A percentile compares a stretch with the other conserved stretches of the same genome.
Evolutionary conservation across 495 filamentous ascomycete genomes (phyloP).

Genomic region (Penicillium manginii): DNA sequence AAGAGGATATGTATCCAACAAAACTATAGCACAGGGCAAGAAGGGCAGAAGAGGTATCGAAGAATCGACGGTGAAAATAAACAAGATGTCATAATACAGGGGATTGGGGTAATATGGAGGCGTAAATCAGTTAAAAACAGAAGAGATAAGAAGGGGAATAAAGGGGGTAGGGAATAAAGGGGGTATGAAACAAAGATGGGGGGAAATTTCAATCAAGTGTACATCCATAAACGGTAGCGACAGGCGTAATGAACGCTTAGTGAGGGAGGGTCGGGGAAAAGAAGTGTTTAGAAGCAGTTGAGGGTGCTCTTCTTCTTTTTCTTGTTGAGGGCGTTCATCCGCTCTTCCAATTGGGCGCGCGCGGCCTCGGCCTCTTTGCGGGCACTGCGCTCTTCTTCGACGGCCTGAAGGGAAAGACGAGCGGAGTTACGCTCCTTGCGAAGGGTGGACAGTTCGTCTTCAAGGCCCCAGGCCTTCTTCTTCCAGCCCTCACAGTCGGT

Average conservation of each 20-base stretch:
- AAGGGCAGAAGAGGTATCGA: slow-evolving; percentile 36
- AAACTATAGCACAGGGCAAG: slow-evolving; percentile 14
- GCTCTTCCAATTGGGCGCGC: slow-evolving; percentile 83
- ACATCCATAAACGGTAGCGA: slow-evolving; percentile 23
- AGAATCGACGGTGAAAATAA: slow-evolving; percentile 23
- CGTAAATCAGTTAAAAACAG: slow-evolving; percentile 10
- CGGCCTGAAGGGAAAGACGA: slow-evolving; percentile 84
- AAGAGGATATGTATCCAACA: slow-evolving; percentile 13
- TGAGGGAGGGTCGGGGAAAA: background rate
- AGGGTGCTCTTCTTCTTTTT: slow-evolving; percentile 96
- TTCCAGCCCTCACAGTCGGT: slow-evolving; percentile 86
- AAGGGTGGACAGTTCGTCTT: slow-evolving; percentile 76
- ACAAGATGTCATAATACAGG: slow-evolving; percentile 56
- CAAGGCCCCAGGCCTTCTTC: slow-evolving; percentile 75
- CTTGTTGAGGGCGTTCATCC: slow-evolving; percentile 87
- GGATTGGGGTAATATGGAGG: slow-evolving; percentile 24
- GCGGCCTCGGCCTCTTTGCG: slow-evolving; percentile 87
- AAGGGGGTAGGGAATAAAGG: slow-evolving; percentile 16
- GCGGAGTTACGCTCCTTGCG: slow-evolving; percentile 69
- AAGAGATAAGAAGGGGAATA: slow-evolving; percentile 16
- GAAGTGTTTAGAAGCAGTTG: slow-evolving; percentile 78
- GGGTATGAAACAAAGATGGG: slow-evolving; percentile 33
- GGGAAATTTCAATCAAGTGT: slow-evolving; percentile 17
- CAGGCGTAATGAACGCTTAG: slow-evolving; percentile 18
- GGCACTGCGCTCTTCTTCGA: slow-evolving; percentile 92